These are phyloP conservation scores for Globisporangium polare DNA, from an alignment of 352 stramenopile species.

Conservation along the genomic window DNA sequence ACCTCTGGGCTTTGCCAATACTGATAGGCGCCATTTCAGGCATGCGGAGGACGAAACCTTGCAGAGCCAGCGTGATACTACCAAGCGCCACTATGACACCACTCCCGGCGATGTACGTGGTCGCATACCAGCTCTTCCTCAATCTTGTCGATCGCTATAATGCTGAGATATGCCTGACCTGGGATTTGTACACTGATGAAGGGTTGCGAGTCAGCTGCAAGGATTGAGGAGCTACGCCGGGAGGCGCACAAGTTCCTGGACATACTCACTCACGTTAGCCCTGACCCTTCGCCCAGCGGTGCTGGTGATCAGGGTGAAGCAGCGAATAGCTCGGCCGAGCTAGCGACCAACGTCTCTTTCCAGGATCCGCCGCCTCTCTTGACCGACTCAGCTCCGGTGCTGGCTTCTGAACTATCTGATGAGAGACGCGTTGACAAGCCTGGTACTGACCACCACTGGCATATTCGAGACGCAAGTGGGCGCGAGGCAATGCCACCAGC, in stretches of 20 bases:
- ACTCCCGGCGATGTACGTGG: not conserved
- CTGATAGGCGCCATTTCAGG: conserved; percentile 1
- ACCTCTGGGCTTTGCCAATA: not conserved
- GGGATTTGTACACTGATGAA: not conserved
- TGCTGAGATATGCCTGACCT: no score
- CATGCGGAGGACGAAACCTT: not conserved
- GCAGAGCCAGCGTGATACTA: not conserved
- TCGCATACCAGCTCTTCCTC: not conserved
- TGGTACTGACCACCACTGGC: not conserved
- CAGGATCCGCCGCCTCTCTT: not conserved
- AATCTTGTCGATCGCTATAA: not conserved
- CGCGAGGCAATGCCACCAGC: not conserved
- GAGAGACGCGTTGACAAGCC: not conserved
- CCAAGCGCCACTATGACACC: not conserved
- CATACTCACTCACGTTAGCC: not conserved
- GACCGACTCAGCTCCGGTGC: not conserved
- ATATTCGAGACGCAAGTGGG: not conserved
- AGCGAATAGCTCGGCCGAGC: not conserved
- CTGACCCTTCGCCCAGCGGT: not conserved
- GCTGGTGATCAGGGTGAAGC: not conserved
- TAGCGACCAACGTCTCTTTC: not conserved
- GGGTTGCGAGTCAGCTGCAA: not conserved
- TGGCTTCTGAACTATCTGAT: not conserved
- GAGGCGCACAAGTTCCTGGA: conserved; percentile 9
- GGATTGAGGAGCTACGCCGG: conserved; percentile 6